Percentiles rank a stretch among this genome's conserved stretches.
These are phyloP conservation scores for Globisporangium carolinianum DNA, from an alignment of 352 stramenopile species.

Conservation along the genomic window DNA sequence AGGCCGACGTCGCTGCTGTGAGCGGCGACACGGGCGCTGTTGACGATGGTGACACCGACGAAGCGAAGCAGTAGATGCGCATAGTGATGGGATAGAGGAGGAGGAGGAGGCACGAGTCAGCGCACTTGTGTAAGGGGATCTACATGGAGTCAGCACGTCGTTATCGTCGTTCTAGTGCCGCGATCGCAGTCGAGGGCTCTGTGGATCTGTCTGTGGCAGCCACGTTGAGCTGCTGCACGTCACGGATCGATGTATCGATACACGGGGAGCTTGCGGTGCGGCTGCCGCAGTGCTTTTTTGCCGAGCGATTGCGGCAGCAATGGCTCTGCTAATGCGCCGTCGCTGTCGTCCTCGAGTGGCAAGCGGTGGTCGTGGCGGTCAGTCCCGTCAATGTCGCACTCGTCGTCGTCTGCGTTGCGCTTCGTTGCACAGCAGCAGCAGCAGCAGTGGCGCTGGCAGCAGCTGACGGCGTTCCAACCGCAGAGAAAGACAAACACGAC, in stretches of 20 bases:
- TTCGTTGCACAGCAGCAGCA: constrained; percentile 4
- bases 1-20: constrained; percentile 11
- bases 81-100: constrained; percentile 4
- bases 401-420: background rate
- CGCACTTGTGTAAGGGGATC: background rate
- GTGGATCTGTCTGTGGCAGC: no score
- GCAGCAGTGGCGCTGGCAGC: constrained; percentile 5
- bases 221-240: background rate
- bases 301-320: constrained; percentile 4
- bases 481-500: constrained; percentile 24
- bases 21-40: constrained; percentile 11
- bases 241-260: constrained; percentile 40
- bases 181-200: no score
- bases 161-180: no score
- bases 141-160: no score
- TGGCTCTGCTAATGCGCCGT: constrained; percentile 8
- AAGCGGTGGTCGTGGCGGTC: background rate
- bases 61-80: background rate
- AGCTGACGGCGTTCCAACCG: constrained; percentile 27
- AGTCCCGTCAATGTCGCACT: no score
- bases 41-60: constrained; percentile 15
- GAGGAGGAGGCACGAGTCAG: background rate
- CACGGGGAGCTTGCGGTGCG: constrained; percentile 8
- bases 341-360: background rate
- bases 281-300: constrained; percentile 7